These are phyloP conservation scores for Paramecium bursaria DNA, from an alignment of 73 alveolate genomes.

Conservation along the genomic window DNA sequence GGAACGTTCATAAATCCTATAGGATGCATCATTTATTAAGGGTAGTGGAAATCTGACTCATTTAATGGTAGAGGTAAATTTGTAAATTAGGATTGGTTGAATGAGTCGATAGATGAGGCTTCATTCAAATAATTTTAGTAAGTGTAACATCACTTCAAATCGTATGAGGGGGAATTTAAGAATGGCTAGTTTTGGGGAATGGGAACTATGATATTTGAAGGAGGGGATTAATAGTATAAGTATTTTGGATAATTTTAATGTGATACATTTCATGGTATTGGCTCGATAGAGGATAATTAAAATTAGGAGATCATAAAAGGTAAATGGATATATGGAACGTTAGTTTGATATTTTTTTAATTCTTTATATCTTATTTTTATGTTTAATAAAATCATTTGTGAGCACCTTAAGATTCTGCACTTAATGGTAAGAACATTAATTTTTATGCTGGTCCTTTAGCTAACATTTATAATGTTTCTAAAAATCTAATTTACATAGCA, in stretches of 20 bases:
- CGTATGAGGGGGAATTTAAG: conserved; percentile 38
- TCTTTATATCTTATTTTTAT: too few relatives aligned
- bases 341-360: neutral
- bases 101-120: neutral
- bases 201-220: conserved; percentile 11
- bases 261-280: conserved; percentile 39
- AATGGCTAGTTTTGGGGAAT: conserved; percentile 25
- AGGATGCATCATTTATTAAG: conserved; percentile 56
- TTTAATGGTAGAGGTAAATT: conserved; percentile 61
- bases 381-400: conserved; percentile 3
- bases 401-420: conserved; percentile 63
- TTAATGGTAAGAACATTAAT: conserved; percentile 48
- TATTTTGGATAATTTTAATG: neutral
- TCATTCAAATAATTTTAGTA: conserved; percentile 12
- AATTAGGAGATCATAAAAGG: neutral
- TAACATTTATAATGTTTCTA: conserved; percentile 31
- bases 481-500: conserved; percentile 55
- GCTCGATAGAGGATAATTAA: too few relatives aligned
- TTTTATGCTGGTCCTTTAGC: conserved; percentile 60
- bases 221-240: neutral
- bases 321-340: neutral
- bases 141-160: conserved; percentile 27
- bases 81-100: conserved; percentile 41
- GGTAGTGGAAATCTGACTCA: conserved; percentile 61
- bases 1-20: conserved; percentile 42